Percentiles rank a stretch among this genome's conserved stretches.
Evolutionary conservation across 2,329 filamentous ascomycete genomes (phyloP).

Genomic region (Pseudogymnoascus sp.): DNA sequence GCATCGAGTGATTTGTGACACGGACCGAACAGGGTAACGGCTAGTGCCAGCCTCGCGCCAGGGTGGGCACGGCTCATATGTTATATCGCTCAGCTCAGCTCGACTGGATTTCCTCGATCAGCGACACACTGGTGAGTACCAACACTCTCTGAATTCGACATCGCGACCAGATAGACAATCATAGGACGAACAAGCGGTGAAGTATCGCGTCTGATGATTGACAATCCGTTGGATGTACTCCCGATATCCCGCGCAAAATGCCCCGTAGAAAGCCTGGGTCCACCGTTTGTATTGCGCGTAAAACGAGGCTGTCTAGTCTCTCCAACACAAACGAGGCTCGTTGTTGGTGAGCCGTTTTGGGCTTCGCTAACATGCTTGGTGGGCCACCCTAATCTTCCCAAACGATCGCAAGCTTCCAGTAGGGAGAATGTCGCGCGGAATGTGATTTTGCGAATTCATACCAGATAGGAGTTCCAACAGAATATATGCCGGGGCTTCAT

Average conservation of each 20-base stretch:
- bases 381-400: neutral
- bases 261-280: slow-evolving; percentile 5
- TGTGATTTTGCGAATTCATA: neutral
- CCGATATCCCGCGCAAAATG: neutral
- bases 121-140: neutral
- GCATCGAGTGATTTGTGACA: neutral
- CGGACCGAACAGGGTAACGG: neutral
- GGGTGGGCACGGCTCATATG: slow-evolving; percentile 4
- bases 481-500: neutral
- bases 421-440: neutral
- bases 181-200: neutral
- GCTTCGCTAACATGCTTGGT: neutral
- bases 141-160: neutral
- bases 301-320: slow-evolving; percentile 4
- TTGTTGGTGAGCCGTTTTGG: neutral
- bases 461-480: neutral
- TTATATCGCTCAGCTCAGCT: slow-evolving; percentile 6
- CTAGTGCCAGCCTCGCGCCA: neutral
- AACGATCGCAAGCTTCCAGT: neutral
- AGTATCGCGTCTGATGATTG: neutral
- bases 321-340: slow-evolving; percentile 3
- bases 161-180: neutral
- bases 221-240: neutral
- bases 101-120: neutral
- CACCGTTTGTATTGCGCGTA: slow-evolving; percentile 1